Evolutionary conservation across 2,329 filamentous ascomycete genomes (phyloP).

Genomic region (Penicillium carneum): DNA sequence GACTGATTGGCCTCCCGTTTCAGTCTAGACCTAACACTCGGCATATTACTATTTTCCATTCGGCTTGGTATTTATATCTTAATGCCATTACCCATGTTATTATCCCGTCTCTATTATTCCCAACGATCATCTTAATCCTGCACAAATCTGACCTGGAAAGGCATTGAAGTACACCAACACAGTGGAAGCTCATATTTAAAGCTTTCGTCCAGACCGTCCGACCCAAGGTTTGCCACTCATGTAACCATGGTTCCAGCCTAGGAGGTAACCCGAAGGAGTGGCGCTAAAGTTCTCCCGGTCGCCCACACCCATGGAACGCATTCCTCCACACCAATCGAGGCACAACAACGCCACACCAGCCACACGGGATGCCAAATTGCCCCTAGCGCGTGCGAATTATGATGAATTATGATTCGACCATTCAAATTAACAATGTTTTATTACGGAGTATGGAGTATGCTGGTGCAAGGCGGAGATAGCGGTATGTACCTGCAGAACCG

Average conservation of each 20-base stretch:
- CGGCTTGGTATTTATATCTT: conserved; percentile 13
- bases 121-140: neutral
- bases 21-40: conserved; percentile 30
- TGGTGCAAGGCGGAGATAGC: neutral
- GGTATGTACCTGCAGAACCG: conserved; percentile 11
- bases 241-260: conserved; percentile 10
- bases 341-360: conserved; percentile 17
- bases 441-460: no score
- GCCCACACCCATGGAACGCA: conserved; percentile 10
- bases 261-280: neutral
- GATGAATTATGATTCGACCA: conserved; percentile 10
- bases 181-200: conserved; percentile 4
- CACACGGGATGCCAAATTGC: conserved; percentile 4
- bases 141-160: neutral
- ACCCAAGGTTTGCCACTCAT: conserved; percentile 1
- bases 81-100: neutral
- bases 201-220: neutral
- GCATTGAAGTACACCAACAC: neutral
- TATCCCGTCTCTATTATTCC: neutral
- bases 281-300: neutral
- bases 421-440: neutral
- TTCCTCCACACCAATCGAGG: neutral
- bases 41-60: conserved; percentile 21
- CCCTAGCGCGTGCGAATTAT: neutral
- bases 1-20: conserved; percentile 34